Base-by-base conservation (phyloP, 1,139 yeast species). In the Suhomyces ambrosiae region DNA sequence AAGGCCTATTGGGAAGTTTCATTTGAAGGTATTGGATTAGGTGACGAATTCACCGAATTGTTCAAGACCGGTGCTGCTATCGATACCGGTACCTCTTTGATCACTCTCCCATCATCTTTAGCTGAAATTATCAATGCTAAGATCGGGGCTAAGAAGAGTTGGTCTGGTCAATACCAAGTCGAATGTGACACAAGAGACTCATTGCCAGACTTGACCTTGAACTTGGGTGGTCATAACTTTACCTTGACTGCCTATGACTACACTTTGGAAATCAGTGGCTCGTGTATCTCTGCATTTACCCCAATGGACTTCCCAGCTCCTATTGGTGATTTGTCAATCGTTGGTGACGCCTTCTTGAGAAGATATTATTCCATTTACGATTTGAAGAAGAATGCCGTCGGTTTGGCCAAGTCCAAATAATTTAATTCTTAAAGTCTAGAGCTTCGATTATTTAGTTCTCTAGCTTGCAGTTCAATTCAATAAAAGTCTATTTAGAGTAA, bases 1-100 rank as follows among this genome's bases (percentile, higher is more conserved):
- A 87, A 90, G 81, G 98, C 97, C 25, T 92, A 92, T 78, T 92
- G 98, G 98, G 98, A 92, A 74, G 98, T 92, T 44, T 78, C 85
- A 48, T 84, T 92, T 50, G 88, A 88, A 54, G 90, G 96, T 53
- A 73, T 92, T 59, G 87, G 90, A 26, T 76, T 92, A 47, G 98
- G 98, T 53, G 85, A 84, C 48, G 96, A 92, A 68, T 85, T 77
- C 56, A 96, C 97, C 33, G 81, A 76, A 54, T 79, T 92, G 57
- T 78, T 76, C 53, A 71, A 73, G 55, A 83, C 92, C 45, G 98
- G 98, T 63, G 98, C 97, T 54, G 97, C 96, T 44, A 87, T 92
- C 58, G 98, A 92, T 65, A 92, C 98, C 42, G 98, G 98, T 68
- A 92, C 98, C 48, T 90, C 97, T 19, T 78, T 92, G 65, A 85